These are phyloP conservation scores for Fusarium beomiforme DNA, from an alignment of 2,329 filamentous ascomycete species.

Conservation along the genomic window DNA sequence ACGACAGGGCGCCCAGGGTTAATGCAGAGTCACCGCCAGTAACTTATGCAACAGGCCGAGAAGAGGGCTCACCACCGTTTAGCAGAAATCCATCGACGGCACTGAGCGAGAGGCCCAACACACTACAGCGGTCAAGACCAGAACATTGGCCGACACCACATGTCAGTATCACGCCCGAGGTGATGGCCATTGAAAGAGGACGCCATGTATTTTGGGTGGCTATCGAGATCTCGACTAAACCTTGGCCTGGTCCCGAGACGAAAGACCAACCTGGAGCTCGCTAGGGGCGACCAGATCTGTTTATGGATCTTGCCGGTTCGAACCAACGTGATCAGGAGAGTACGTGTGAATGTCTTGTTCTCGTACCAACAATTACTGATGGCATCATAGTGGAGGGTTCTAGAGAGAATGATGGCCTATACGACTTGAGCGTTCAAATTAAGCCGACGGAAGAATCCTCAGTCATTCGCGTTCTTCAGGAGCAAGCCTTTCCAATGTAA, in stretches of 20 bases:
- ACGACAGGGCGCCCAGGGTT: neutral
- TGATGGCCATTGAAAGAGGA: constrained; percentile 47
- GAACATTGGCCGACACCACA: constrained; percentile 52
- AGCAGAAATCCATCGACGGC: neutral
- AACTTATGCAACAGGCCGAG: neutral
- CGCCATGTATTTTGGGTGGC: constrained; percentile 57
- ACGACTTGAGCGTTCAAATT: constrained; percentile 59
- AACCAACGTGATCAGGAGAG: constrained; percentile 32
- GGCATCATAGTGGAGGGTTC: constrained; percentile 41
- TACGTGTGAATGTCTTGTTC: constrained; percentile 11
- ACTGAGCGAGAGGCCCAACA: neutral
- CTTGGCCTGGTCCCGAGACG: constrained; percentile 4
- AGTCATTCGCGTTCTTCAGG: constrained; percentile 58
- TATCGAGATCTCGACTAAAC: constrained; percentile 57
- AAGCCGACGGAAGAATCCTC: constrained; percentile 53
- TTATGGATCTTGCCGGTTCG: neutral
- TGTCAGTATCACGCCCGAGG: constrained; percentile 56
- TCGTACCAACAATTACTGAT: constrained; percentile 10
- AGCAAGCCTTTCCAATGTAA: constrained; percentile 56
- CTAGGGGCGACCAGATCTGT: constrained; percentile 4
- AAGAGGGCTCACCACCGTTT: neutral
- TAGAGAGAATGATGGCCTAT: constrained; percentile 59
- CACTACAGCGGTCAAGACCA: neutral
- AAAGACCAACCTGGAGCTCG: neutral
- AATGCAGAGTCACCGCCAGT: neutral